Conservation (phyloP, 2,329 filamentous ascomycete species). For the Colletotrichum chlorophyti region DNA sequence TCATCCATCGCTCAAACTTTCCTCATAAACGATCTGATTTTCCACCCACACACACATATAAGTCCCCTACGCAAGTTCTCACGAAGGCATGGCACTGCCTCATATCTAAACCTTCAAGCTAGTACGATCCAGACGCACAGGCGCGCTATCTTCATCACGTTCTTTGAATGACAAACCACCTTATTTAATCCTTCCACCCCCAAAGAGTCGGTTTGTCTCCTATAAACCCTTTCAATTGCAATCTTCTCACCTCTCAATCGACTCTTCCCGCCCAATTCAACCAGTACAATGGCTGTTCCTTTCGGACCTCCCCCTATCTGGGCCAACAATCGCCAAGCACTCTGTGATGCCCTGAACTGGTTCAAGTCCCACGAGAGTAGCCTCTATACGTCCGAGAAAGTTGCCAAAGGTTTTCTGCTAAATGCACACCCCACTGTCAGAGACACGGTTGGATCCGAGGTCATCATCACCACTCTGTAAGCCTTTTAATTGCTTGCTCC, state of each 20-base stretch:
- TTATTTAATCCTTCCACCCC: too few species aligned
- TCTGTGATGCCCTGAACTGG: slow-evolving; percentile 70
- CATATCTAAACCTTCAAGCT: too few species aligned
- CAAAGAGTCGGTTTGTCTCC: too few species aligned
- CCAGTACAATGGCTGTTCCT: background rate
- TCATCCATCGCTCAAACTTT: too few species aligned
- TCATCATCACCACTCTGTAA: slow-evolving; percentile 70
- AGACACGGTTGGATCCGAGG: slow-evolving; percentile 65
- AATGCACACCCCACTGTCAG: slow-evolving; percentile 60
- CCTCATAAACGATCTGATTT: too few species aligned
- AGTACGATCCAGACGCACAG: too few species aligned
- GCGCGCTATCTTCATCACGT: too few species aligned
- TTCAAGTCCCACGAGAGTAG: slow-evolving; percentile 68
- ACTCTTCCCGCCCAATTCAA: background rate
- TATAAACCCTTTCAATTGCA: background rate
- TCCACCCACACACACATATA: too few species aligned
- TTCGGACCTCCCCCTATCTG: slow-evolving; percentile 47
- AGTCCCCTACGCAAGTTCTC: too few species aligned
- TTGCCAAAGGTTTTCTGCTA: slow-evolving; percentile 65
- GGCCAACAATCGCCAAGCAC: slow-evolving; percentile 62
- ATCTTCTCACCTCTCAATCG: background rate
- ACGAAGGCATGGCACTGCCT: too few species aligned
- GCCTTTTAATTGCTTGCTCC: slow-evolving; percentile 33
- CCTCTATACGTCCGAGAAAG: slow-evolving; percentile 55
- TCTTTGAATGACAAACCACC: too few species aligned